phyloP scores from a whole-genome alignment of 768 basidiomycete genomes.

The Guyanaporus albipodus region DNA sequence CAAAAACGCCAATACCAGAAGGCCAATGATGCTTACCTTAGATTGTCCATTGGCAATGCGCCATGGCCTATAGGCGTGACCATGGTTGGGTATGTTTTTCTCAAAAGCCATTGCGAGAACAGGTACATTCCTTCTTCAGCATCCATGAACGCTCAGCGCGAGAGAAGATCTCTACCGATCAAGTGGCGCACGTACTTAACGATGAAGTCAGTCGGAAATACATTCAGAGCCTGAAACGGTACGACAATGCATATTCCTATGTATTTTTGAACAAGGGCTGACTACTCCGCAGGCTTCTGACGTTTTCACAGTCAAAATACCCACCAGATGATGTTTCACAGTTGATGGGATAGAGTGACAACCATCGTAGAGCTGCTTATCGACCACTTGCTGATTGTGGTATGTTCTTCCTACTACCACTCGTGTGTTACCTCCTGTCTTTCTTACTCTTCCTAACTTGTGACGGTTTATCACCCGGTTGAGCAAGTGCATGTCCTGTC shows the following conservation, averaged over 20 bases:
- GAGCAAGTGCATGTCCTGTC: slow-evolving; percentile 64
- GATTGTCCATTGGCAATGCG: slow-evolving; percentile 95
- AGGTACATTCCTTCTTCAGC: slow-evolving; percentile 36
- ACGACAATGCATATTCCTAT: slow-evolving; percentile 17
- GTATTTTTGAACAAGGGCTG: neutral
- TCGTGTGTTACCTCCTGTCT: slow-evolving; percentile 17
- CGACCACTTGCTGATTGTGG: neutral
- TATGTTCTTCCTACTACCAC: slow-evolving; percentile 7
- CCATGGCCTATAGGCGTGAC: slow-evolving; percentile 99
- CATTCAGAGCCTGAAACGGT: slow-evolving; percentile 96
- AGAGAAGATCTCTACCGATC: slow-evolving; percentile 96
- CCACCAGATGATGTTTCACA: slow-evolving; percentile 91
- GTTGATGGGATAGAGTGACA: slow-evolving; percentile 68
- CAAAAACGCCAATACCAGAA: slow-evolving; percentile 92
- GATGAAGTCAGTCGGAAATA: slow-evolving; percentile 99
- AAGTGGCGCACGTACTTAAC: slow-evolving; percentile 97
- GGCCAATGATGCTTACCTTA: slow-evolving; percentile 96
- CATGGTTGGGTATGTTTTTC: slow-evolving; percentile 83
- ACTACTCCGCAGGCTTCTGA: slow-evolving; percentile 62
- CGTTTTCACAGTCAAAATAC: slow-evolving; percentile 94
- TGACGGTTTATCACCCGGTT: slow-evolving; percentile 25
- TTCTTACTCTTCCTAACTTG: slow-evolving; percentile 36
- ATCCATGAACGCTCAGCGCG: slow-evolving; percentile 98
- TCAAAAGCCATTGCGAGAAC: neutral
- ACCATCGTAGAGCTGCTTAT: neutral